Percentiles rank a stretch among this genome's conserved stretches.
These are phyloP conservation scores for Boletus bicolor DNA, from an alignment of 768 basidiomycete species.

Conservation along the genomic window DNA sequence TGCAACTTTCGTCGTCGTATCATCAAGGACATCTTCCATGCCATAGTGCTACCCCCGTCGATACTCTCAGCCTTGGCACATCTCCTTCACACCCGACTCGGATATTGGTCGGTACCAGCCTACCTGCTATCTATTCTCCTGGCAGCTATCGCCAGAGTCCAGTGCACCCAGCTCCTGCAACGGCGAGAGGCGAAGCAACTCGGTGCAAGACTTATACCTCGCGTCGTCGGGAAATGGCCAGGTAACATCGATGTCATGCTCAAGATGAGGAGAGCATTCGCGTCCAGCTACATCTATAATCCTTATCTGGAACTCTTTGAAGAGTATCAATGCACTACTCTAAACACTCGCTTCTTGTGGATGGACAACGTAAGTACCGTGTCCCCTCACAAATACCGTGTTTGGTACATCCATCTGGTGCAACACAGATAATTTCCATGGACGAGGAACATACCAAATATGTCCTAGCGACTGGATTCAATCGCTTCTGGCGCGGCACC, in stretches of 20 bases:
- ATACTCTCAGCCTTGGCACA: slow-evolving; percentile 32
- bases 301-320: slow-evolving; percentile 65
- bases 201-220: slow-evolving; percentile 51
- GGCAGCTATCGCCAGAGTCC: slow-evolving; percentile 37
- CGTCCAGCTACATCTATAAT: slow-evolving; percentile 58
- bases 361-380: slow-evolving; percentile 52
- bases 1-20: slow-evolving; percentile 48
- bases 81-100: slow-evolving; percentile 31
- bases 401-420: neutral
- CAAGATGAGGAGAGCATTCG: slow-evolving; percentile 50
- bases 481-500: slow-evolving; percentile 63
- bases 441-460: slow-evolving; percentile 68
- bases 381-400: neutral
- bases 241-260: slow-evolving; percentile 74
- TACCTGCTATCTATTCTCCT: slow-evolving; percentile 42
- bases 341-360: slow-evolving; percentile 70
- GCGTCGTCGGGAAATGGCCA: slow-evolving; percentile 67
- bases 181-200: slow-evolving; percentile 43
- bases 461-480: slow-evolving; percentile 62
- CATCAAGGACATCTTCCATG: slow-evolving; percentile 42
- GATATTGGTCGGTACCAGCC: slow-evolving; percentile 35
- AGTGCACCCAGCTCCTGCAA: slow-evolving; percentile 37
- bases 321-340: slow-evolving; percentile 67
- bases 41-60: slow-evolving; percentile 41
- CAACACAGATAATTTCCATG: slow-evolving; percentile 63